Evolutionary conservation across 805 yeast genomes (phyloP).

Genomic region (Teunomyces aglyptinius): DNA sequence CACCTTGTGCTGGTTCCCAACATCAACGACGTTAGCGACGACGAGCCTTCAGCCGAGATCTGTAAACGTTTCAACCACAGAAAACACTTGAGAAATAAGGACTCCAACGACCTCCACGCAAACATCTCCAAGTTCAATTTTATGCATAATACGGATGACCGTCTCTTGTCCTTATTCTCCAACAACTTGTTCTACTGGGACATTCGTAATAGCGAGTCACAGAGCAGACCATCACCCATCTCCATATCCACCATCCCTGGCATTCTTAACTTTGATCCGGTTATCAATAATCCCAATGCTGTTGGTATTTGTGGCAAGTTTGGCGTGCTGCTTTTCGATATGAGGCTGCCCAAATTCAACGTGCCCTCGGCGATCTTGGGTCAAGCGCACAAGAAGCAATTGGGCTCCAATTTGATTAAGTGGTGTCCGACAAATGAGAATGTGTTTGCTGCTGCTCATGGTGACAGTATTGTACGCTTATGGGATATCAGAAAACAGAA

Average conservation of each 20-base stretch:
- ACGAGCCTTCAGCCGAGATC: constrained; percentile 61
- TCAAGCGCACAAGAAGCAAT: constrained; percentile 14
- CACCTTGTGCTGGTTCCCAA: constrained; percentile 71
- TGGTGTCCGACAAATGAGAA: constrained; percentile 64
- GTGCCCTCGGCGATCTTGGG: constrained; percentile 23
- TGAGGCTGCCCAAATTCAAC: constrained; percentile 49
- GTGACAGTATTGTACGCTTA: constrained; percentile 53
- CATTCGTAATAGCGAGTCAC: constrained; percentile 49
- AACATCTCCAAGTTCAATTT: constrained; percentile 28
- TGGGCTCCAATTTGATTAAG: constrained; percentile 44
- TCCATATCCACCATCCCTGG: constrained; percentile 53
- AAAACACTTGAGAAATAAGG: constrained; percentile 50
- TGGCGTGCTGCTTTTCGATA: constrained; percentile 74
- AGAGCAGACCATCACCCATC: constrained; percentile 46
- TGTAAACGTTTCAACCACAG: constrained; percentile 76
- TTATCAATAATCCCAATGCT: constrained; percentile 19
- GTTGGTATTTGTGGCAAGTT: constrained; percentile 65
- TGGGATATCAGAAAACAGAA: constrained; percentile 74
- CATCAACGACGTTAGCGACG: constrained; percentile 27
- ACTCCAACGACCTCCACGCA: constrained; percentile 15
- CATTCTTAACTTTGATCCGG: constrained; percentile 49
- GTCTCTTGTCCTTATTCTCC: constrained; percentile 61
- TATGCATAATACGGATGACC: constrained; percentile 34
- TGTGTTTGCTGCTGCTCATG: constrained; percentile 62
- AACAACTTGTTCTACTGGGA: constrained; percentile 81